Conservation (phyloP, 2,329 filamentous ascomycete species). For the Venturia pyrina region DNA sequence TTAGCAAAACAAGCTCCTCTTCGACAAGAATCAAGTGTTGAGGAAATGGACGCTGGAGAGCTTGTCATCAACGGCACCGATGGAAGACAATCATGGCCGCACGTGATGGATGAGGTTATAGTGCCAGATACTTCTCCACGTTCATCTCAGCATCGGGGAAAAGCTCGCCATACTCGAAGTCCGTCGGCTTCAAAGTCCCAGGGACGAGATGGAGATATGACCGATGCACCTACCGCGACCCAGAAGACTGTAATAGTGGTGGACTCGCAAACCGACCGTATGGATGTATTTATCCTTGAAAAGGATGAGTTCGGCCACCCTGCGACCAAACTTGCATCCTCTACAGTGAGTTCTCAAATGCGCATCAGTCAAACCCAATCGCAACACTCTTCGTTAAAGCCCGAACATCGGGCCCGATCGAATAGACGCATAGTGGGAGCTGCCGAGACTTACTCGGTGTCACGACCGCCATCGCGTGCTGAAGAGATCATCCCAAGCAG, state of each 20-base stretch:
- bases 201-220: not conserved
- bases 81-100: not conserved
- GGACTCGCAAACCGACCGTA: conserved; percentile 3
- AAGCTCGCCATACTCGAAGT: not conserved
- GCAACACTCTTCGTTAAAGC: not conserved
- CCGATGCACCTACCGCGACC: not conserved
- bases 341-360: not conserved
- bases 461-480: not conserved
- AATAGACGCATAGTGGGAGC: not conserved
- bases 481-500: conserved; percentile 22
- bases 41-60: not conserved
- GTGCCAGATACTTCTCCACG: not conserved
- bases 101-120: not conserved
- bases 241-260: conserved; percentile 6
- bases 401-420: not conserved
- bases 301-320: not conserved
- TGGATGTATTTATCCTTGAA: not conserved
- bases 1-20: not conserved
- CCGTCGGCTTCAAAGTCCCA: not conserved
- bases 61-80: not conserved
- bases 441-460: not conserved
- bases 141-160: not conserved
- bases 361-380: conserved; percentile 3
- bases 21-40: conserved; percentile 1
- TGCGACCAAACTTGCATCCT: not conserved